Conservation (phyloP, 345 rosid species). For the Murraya koenigii region DNA sequence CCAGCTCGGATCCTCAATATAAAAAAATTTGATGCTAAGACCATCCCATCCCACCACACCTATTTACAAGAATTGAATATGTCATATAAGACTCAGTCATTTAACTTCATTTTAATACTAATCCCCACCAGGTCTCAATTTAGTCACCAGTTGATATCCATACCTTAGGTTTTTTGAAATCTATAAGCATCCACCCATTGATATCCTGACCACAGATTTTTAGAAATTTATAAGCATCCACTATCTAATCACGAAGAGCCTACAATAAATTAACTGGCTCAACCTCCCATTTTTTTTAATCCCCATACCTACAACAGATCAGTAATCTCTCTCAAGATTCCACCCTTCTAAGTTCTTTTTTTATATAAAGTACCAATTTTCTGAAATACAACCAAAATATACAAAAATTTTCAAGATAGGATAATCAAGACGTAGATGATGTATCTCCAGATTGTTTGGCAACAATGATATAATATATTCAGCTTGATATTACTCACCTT, state of each 20-base stretch:
- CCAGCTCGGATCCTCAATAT: neutral
- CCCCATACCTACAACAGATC: neutral
- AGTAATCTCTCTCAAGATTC: neutral
- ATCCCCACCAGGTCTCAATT: neutral
- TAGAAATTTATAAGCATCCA: neutral
- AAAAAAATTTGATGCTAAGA: neutral
- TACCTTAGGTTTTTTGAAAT: neutral
- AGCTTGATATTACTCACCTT: constrained; percentile 43
- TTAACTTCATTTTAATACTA: neutral
- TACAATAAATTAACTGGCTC: neutral
- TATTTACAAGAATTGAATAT: neutral
- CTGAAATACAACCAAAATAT: neutral
- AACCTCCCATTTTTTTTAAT: neutral
- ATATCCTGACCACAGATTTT: neutral
- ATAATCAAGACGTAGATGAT: neutral
- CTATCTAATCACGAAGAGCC: neutral
- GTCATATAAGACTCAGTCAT: neutral
- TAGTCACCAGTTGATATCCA: neutral
- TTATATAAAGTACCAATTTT: neutral
- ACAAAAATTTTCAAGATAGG: neutral
- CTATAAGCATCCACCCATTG: neutral
- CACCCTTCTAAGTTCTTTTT: neutral
- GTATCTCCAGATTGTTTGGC: neutral
- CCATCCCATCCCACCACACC: neutral
- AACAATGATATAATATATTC: neutral